phyloP scores from a whole-genome alignment of 768 basidiomycete genomes.

The Leccinum sublutescens region DNA sequence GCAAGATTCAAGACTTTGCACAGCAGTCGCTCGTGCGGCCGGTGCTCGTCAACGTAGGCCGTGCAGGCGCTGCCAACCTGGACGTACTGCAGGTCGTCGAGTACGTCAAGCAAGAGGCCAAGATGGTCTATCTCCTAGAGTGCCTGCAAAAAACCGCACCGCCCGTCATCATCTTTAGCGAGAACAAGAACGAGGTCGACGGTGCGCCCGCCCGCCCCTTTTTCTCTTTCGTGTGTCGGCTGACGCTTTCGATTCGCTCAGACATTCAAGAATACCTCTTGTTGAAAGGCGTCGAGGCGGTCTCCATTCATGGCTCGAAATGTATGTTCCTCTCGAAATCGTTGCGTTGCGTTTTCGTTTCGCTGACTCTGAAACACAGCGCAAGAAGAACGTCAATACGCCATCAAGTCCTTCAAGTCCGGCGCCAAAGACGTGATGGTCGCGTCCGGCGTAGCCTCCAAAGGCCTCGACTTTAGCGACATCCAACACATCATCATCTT shows the following conservation, averaged over 20 bases:
- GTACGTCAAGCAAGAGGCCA: slow-evolving; percentile 99
- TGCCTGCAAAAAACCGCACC: slow-evolving; percentile 98
- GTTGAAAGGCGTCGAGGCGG: slow-evolving; percentile 96
- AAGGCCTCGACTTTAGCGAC: slow-evolving; percentile 98
- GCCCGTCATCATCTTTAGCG: slow-evolving; percentile 96
- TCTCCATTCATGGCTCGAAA: slow-evolving; percentile 98
- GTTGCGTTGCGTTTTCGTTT: not conserved
- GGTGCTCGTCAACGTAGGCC: slow-evolving; percentile 93
- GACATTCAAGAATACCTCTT: slow-evolving; percentile 98
- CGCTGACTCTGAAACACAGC: slow-evolving; percentile 43
- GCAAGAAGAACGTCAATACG: slow-evolving; percentile 98
- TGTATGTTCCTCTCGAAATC: slow-evolving; percentile 45
- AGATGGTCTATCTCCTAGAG: slow-evolving; percentile 98
- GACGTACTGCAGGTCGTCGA: slow-evolving; percentile 97
- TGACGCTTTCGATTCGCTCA: slow-evolving; percentile 27
- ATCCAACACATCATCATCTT: slow-evolving; percentile 99
- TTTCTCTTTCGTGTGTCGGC: not conserved
- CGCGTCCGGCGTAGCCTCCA: slow-evolving; percentile 95
- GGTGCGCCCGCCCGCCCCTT: slow-evolving; percentile 46
- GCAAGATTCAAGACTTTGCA: slow-evolving; percentile 98
- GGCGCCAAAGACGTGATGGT: slow-evolving; percentile 99
- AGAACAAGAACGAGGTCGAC: slow-evolving; percentile 99
- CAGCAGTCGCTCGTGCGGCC: slow-evolving; percentile 95
- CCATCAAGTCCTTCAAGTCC: slow-evolving; percentile 96
- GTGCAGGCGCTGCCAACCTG: slow-evolving; percentile 95